Conservation (phyloP, 2,329 filamentous ascomycete species). For the Alternaria longipes region DNA sequence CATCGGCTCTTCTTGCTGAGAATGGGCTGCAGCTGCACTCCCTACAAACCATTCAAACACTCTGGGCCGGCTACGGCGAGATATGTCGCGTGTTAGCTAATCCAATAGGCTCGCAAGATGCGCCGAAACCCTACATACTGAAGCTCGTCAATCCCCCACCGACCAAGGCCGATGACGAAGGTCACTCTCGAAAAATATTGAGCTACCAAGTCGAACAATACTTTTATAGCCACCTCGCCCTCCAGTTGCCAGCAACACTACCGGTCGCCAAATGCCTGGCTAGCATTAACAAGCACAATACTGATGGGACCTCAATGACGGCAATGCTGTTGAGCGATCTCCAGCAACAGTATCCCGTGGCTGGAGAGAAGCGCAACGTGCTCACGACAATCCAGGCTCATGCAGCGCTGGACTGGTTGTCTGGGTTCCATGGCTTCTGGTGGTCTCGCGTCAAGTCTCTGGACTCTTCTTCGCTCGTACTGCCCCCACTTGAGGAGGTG, state of each 20-base stretch:
- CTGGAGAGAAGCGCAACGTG: constrained; percentile 62
- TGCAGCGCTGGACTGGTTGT: constrained; percentile 69
- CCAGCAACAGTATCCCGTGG: constrained; percentile 62
- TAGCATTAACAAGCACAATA: constrained; percentile 53
- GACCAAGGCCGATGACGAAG: constrained; percentile 60
- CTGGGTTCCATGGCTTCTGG: constrained; percentile 67
- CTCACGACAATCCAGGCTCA: constrained; percentile 60
- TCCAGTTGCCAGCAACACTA: constrained; percentile 55
- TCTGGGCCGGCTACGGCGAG: constrained; percentile 62
- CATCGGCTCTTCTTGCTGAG: constrained; percentile 37
- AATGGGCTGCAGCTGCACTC: constrained; percentile 38
- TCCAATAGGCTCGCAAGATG: constrained; percentile 14
- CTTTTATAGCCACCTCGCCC: constrained; percentile 68
- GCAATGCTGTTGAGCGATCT: constrained; percentile 69
- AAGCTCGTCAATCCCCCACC: constrained; percentile 68
- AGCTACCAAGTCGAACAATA: constrained; percentile 74
- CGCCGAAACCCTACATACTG: constrained; percentile 59
- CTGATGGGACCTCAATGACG: constrained; percentile 51
- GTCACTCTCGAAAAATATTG: constrained; percentile 71
- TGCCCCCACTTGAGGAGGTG: constrained; percentile 66
- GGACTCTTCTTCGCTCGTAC: constrained; percentile 52
- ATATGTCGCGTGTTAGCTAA: constrained; percentile 64
- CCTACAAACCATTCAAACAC: constrained; percentile 49
- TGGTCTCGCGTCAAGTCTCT: constrained; percentile 50
- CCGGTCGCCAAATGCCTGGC: constrained; percentile 63